Evolutionary conservation across 495 filamentous ascomycete genomes (phyloP).

Genomic region (Diplogelasinospora grovesii): DNA sequence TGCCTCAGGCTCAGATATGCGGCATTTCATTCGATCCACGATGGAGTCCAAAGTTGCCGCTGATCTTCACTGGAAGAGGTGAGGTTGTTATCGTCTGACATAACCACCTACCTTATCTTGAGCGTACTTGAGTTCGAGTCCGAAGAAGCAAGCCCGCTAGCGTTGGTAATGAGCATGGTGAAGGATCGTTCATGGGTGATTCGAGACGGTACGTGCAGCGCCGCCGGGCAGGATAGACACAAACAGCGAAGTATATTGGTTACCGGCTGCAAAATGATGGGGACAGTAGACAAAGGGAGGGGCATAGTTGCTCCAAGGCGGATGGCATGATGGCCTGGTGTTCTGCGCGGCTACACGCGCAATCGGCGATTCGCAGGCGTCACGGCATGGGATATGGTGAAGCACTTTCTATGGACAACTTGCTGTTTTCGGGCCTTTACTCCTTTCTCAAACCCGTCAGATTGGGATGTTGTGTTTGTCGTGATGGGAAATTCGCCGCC

Average conservation of each 20-base stretch:
- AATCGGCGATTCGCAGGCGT: conserved; percentile 18
- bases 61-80: conserved; percentile 60
- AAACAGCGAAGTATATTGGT: too few species aligned
- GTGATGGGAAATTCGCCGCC: conserved; percentile 13
- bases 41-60: conserved; percentile 52
- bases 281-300: conserved; percentile 5
- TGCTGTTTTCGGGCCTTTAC: conserved; percentile 8
- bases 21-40: conserved; percentile 56
- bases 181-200: too few species aligned
- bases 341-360: conserved; percentile 13
- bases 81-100: too few species aligned
- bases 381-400: not conserved
- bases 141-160: too few species aligned
- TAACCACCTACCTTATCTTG: too few species aligned
- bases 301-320: too few species aligned
- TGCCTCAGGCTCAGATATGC: conserved; percentile 36
- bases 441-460: conserved; percentile 1
- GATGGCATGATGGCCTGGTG: conserved; percentile 11
- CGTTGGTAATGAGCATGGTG: too few species aligned
- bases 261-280: too few species aligned
- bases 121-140: too few species aligned
- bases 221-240: too few species aligned
- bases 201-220: too few species aligned
- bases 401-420: conserved; percentile 6
- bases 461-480: conserved; percentile 1